Base-by-base conservation (phyloP, 2,329 filamentous ascomycete genomes). In the Colletotrichum noveboracense region DNA sequence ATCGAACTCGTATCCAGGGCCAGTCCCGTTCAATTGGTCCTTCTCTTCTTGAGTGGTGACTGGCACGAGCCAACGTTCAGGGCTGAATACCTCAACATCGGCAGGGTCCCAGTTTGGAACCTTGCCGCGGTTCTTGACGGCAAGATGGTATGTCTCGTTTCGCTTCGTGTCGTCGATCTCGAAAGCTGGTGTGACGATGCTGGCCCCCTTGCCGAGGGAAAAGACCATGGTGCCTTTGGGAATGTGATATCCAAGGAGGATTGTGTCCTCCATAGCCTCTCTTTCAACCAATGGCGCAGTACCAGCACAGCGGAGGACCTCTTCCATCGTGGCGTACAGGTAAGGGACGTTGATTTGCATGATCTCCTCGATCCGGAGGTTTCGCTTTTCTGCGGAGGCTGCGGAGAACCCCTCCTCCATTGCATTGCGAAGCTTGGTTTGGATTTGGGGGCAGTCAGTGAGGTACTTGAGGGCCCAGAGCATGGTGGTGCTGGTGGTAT, bases 181-280 rank as follows among this genome's bases (percentile, higher is more conserved):
- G 6, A 82, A 61, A 1, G 78, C 79, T 1, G 83, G 81, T 36
- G 79, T 76, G 1, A 78, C 78, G 13, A 83, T 76, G 2, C 81
- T 81, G 0, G 83, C 78, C 0, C 84, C 83, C 4, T 60, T 32
- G 4, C 78, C 79, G 2, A 81, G 71, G 3, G 79, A 70, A 1
- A 83, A 76, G 4, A 85, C 74, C 21, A 81, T 78, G 8, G 79
- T 82, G 3, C 80, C 80, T 56, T 80, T 81, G 4, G 81, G 80
- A 9, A 83, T 77, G 30, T 52, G 68, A 18, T 67, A 55, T 9
- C 81, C 81, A 5, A 83, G 78, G 3, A 83, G 65, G 0, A 56
- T 66, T 1, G 79, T 80, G 32, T 84, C 82, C 24, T 74, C 52
- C 21, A 76, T 48, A 2, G 83, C 78, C 28, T 78, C 43, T 14